Evolutionary conservation across 139 green algal genomes (phyloP), one percentile per base, ranked within the genome.

Genomic region (Micromonas pusilla): DNA sequence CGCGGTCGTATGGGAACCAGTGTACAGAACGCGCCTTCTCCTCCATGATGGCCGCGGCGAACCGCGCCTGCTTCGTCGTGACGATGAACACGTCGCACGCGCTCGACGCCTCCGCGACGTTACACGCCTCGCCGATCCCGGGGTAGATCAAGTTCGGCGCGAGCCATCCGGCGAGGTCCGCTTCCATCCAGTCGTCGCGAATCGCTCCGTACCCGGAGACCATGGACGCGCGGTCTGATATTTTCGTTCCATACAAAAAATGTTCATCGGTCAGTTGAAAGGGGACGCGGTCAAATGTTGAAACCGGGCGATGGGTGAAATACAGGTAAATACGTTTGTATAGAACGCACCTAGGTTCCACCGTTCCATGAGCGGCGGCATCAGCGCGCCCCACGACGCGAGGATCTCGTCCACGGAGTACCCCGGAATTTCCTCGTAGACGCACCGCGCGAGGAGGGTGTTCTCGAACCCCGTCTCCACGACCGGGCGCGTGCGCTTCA

Each of bases 391-490:
- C 76, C 76, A 72, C 3, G 63, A 38, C n/a, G 21, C 57, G 4
- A 77, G 23, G 66, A 82, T 82, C 6, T 57, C 32, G 2, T 77
- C 71, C 32, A 83, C 70, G 32, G 52, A 19, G 52, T 78, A 66
- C 36, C 74, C 74, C 39, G 32, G 34, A 13, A 65, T n/a, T 13
- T 76, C 67, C 72, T 88, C 83, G n/a, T 83, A 66, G 38, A 88
- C 71, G 67, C 83, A 72, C 1, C 80, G 81, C 66, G 97, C 91
- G 78, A 97, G 92, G 6, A 98, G 85, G 20, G 98, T 84, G 83
- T 98, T 98, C 79, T 99, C 95, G 82, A 96, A 99, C 72, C 95
- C 95, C 2, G 95, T 98, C 82, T 99, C 95, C 4, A 99, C 92
- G 2, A 99, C 94, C 5, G 95, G 95, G 37, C 95, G 84, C 0